Percentiles rank a stretch among this genome's conserved stretches.
Conservation (phyloP, 1,284 basidiomycete genomes). For the Heimioporus punctisporus region DNA sequence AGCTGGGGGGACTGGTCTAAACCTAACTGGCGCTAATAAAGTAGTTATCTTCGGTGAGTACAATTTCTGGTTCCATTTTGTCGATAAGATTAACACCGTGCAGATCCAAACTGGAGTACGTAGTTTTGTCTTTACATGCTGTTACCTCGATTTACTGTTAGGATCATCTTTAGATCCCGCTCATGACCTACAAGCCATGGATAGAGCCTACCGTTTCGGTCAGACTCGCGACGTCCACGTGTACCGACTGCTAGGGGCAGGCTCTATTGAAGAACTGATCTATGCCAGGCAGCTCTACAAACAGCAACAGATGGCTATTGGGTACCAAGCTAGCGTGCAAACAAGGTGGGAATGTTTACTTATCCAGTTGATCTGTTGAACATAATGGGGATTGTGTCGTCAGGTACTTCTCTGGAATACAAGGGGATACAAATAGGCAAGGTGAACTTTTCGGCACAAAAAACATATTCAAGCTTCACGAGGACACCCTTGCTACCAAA, state of each 20-base stretch:
- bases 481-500: conserved; percentile 72
- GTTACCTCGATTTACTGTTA: neutral
- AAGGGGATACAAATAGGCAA: conserved; percentile 70
- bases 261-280: conserved; percentile 85
- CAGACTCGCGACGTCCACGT: conserved; percentile 88
- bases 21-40: conserved; percentile 79
- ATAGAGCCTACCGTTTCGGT: conserved; percentile 88
- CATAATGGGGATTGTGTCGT: neutral
- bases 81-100: conserved; percentile 2
- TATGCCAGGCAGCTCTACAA: conserved; percentile 90
- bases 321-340: conserved; percentile 80
- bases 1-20: conserved; percentile 77
- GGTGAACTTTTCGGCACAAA: conserved; percentile 84
- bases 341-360: conserved; percentile 51
- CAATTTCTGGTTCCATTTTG: neutral
- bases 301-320: conserved; percentile 89
- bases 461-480: conserved; percentile 84
- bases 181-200: conserved; percentile 88
- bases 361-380: neutral
- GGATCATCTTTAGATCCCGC: conserved; percentile 63
- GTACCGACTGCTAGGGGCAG: conserved; percentile 82
- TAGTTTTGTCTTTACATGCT: conserved; percentile 6
- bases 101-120: conserved; percentile 90
- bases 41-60: conserved; percentile 82
- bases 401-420: conserved; percentile 82